Evolutionary conservation across 306 rosid genomes (phyloP).

Genomic region (Lathyrus oleraceus): DNA sequence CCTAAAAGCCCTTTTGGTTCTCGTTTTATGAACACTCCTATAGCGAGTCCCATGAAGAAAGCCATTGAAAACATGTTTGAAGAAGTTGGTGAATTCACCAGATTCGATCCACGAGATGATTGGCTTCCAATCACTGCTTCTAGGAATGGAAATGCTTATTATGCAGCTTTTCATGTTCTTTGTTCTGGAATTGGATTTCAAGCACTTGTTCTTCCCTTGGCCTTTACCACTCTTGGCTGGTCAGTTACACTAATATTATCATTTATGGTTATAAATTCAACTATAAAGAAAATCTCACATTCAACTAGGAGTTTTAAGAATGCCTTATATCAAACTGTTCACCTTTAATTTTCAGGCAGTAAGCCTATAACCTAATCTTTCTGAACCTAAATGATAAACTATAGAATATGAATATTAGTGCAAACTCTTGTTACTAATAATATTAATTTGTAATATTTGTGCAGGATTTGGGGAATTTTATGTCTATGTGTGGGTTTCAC

Average conservation of each 20-base stretch:
- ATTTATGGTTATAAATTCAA: too few relatives aligned
- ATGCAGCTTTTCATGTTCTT: conserved; percentile 69
- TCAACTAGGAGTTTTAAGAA: too few relatives aligned
- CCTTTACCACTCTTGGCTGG: conserved; percentile 66
- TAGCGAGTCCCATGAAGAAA: conserved; percentile 60
- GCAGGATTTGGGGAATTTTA: conserved; percentile 68
- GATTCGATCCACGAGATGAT: conserved; percentile 66
- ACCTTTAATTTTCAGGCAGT: too few relatives aligned
- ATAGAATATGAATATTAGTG: too few relatives aligned
- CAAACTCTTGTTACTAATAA: too few relatives aligned
- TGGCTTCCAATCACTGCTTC: conserved; percentile 87
- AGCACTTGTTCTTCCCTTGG: conserved; percentile 70
- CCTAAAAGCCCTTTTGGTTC: conserved; percentile 45
- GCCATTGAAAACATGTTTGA: conserved; percentile 59
- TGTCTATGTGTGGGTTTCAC: conserved; percentile 50
- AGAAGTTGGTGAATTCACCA: conserved; percentile 68
- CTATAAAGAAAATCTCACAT: too few relatives aligned
- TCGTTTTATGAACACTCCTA: conserved; percentile 49
- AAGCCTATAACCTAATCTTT: too few relatives aligned
- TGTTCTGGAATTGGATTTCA: conserved; percentile 69
- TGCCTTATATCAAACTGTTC: too few relatives aligned
- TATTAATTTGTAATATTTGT: neutral
- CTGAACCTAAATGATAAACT: too few relatives aligned
- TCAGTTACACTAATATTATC: conserved; percentile 20
- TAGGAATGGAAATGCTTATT: conserved; percentile 61